Percentiles rank a stretch among this genome's conserved stretches.
Conservation (phyloP, 176 grass and related monocot genomes). For the Canna indica region DNA sequence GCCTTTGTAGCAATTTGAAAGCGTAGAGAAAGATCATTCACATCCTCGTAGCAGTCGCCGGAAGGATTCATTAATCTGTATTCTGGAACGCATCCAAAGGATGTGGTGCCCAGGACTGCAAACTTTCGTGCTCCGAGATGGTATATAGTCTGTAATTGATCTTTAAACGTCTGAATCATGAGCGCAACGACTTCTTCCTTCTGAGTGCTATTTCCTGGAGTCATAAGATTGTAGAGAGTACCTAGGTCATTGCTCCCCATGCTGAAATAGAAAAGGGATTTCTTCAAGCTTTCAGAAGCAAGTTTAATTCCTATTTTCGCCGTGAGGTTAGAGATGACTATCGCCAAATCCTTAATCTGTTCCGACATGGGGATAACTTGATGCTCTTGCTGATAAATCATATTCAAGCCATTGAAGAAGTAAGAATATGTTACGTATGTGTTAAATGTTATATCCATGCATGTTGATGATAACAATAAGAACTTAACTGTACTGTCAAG, state of each 20-base stretch:
- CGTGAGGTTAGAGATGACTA: not conserved
- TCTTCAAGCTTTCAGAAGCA: not conserved
- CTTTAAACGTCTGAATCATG: not conserved
- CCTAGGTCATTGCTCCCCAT: slow-evolving; percentile 28
- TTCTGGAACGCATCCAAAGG: slow-evolving; percentile 20
- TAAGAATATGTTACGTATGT: too few relatives aligned
- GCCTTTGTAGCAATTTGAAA: slow-evolving; percentile 13
- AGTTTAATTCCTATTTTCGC: not conserved
- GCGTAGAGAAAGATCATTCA: slow-evolving; percentile 19
- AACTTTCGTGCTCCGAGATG: slow-evolving; percentile 30
- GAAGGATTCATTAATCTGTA: not conserved
- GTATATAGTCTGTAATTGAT: not conserved
- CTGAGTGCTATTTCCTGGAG: not conserved
- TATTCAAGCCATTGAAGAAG: too few relatives aligned
- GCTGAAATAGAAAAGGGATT: slow-evolving; percentile 25
- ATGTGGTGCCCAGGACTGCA: not conserved
- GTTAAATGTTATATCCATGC: too few relatives aligned
- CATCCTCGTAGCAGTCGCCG: not conserved
- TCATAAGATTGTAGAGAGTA: not conserved
- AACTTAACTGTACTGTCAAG: slow-evolving; percentile 27
- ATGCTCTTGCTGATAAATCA: not conserved
- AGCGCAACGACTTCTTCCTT: slow-evolving; percentile 13
- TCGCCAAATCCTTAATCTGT: slow-evolving; percentile 23
- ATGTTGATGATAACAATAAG: too few relatives aligned
- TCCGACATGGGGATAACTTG: slow-evolving; percentile 13